These are phyloP conservation scores for Discostella stelligeroides DNA, from an alignment of 108 stramenopile genomes.

Conservation along the genomic window DNA sequence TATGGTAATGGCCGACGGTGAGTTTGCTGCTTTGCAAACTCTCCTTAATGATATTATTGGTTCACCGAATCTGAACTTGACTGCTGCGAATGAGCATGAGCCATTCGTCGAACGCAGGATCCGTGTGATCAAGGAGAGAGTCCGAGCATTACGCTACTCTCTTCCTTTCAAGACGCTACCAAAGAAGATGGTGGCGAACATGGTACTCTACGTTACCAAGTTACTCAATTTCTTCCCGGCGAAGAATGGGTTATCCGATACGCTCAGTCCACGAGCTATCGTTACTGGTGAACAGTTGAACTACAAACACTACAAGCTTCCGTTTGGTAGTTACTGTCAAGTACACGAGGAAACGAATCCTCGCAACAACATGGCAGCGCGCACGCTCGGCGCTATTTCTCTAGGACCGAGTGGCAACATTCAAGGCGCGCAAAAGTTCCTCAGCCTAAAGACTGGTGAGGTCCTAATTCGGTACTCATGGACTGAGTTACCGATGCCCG, in stretches of 20 bases:
- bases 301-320: constrained; percentile 8
- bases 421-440: no score
- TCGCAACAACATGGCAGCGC: not conserved
- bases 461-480: no score
- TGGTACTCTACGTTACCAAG: constrained; percentile 4
- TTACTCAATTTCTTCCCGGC: not conserved
- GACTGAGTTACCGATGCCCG: no score
- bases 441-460: no score
- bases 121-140: constrained; percentile 15
- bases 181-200: not conserved
- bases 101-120: constrained; percentile 6
- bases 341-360: not conserved
- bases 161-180: constrained; percentile 12
- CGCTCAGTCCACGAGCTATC: constrained; percentile 2
- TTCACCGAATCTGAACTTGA: not conserved
- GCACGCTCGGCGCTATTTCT: not conserved
- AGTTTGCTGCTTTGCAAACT: not conserved
- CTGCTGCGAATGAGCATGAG: constrained; percentile 1
- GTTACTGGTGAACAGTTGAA: constrained; percentile 10
- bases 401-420: not conserved
- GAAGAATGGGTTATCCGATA: constrained; percentile 4
- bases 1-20: constrained; percentile 5
- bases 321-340: constrained; percentile 20
- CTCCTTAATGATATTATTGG: not conserved
- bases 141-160: constrained; percentile 3